Evolutionary conservation across 140 eudicot genomes (phyloP), one percentile per base, ranked within the genome.

Genomic region (Ambrosia hybrid): DNA sequence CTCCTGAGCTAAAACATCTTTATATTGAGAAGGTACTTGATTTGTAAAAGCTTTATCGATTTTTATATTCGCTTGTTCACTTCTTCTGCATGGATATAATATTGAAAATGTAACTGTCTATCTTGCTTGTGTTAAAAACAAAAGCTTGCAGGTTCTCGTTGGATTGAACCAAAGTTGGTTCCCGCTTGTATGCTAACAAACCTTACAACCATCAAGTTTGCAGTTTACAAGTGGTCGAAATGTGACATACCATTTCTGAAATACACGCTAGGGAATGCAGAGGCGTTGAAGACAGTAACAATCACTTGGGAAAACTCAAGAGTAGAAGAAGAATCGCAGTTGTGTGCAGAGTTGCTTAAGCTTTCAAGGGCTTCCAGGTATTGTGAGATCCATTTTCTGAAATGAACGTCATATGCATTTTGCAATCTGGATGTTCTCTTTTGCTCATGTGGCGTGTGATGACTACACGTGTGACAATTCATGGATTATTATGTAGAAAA

Each of bases 131-230:
- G 34, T 2, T 56, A 5, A 30, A 3, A 30, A 57, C 64, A 57
- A 9, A 30, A 21, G n/a, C 6, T 3, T 57, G 64, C 6, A 57
- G 14, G 9, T 2, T 21, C 10, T 57, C 5, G 11, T 13, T 26
- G 39, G 64, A 8, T 57, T 0, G 37, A 57, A 21, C 64, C 39
- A 5, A 9, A 26, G 38, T 57, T 57, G 64, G 64, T 57, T 21
- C 64, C 64, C 0, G n/a, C 64, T 17, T 57, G 38, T 57, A 21
- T 57, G 64, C 64, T 57, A 57, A 57, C 64, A 26, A 57, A 57
- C n/a, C 39, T 57, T 57, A 57, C 39, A 57, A 57, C 64, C 13
- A 0, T 57, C 64, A 57, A 57, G 38, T 26, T 57, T 57, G 2
- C 64, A 9, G 21, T 8, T 2, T 9, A 38, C 38, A 21, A 34